phyloP scores from a whole-genome alignment of 768 basidiomycete species.

The Mycena indigotica region DNA sequence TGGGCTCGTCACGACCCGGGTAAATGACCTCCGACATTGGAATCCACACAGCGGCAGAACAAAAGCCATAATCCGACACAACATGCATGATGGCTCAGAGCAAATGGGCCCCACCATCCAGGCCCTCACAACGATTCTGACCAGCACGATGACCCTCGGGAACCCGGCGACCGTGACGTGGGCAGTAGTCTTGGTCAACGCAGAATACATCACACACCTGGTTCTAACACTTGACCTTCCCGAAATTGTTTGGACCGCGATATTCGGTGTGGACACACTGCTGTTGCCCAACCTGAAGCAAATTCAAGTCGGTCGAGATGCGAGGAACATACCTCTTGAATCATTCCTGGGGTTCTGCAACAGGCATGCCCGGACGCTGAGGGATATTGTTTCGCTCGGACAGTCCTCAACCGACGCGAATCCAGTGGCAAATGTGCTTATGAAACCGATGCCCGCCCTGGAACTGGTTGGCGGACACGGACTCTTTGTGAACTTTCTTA shows the following conservation, averaged over 20 bases:
- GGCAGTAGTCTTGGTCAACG: slow-evolving; percentile 12
- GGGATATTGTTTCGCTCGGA: neutral
- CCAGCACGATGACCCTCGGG: neutral
- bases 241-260: slow-evolving; percentile 10
- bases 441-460: neutral
- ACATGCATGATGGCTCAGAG: slow-evolving; percentile 12
- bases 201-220: slow-evolving; percentile 2
- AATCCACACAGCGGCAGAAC: slow-evolving; percentile 6
- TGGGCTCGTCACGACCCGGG: neutral
- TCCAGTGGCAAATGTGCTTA: neutral
- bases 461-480: neutral
- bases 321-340: slow-evolving; percentile 10
- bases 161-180: slow-evolving; percentile 5
- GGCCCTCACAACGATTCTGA: slow-evolving; percentile 1
- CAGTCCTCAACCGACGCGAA: neutral
- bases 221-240: slow-evolving; percentile 10
- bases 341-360: slow-evolving; percentile 10
- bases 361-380: neutral
- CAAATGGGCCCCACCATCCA: slow-evolving; percentile 10
- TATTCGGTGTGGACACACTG: slow-evolving; percentile 9
- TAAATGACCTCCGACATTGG: slow-evolving; percentile 7
- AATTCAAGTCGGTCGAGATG: slow-evolving; percentile 9
- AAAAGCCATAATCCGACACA: slow-evolving; percentile 4
- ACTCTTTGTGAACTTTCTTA: neutral
- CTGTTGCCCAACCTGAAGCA: slow-evolving; percentile 7